Conservation (phyloP, 78 protist species). For the Mantamonas sphyraenae region DNA sequence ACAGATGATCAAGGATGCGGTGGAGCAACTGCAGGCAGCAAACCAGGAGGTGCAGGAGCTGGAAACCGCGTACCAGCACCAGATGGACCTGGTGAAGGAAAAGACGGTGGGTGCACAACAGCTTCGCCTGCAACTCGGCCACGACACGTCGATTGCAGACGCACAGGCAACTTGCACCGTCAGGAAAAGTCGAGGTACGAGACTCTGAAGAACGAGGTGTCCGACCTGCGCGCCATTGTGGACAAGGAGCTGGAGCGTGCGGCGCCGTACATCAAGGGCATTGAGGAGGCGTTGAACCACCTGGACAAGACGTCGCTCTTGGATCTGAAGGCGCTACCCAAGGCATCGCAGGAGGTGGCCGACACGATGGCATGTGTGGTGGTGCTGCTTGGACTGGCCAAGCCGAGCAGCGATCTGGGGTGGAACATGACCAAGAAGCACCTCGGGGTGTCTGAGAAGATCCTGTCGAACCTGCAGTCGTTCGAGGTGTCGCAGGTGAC, state of each 20-base stretch:
- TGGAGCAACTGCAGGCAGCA: conserved; percentile 24
- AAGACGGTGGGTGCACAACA: conserved; percentile 20
- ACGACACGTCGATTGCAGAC: conserved; percentile 42
- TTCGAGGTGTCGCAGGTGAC: conserved; percentile 13
- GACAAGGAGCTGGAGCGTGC: conserved; percentile 56
- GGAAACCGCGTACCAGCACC: conserved; percentile 30
- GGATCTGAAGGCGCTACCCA: conserved; percentile 56
- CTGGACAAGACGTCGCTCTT: conserved; percentile 52
- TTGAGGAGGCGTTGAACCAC: conserved; percentile 63
- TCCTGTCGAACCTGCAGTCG: background rate
- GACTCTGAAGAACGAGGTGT: background rate
- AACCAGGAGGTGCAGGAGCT: conserved; percentile 35
- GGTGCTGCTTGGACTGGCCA: too few relatives aligned
- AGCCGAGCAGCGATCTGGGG: conserved; percentile 16
- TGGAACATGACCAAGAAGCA: conserved; percentile 17
- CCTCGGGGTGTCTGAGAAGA: background rate
- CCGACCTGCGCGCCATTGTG: conserved; percentile 39
- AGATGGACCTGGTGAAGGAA: conserved; percentile 40
- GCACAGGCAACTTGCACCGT: conserved; percentile 29
- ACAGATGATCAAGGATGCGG: conserved; percentile 50
- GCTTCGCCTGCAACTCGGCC: conserved; percentile 29
- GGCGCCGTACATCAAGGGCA: conserved; percentile 57
- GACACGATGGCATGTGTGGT: conserved; percentile 29
- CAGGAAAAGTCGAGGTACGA: conserved; percentile 36
- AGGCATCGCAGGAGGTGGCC: conserved; percentile 51